Evolutionary conservation across 768 basidiomycete genomes (phyloP), one percentile per base, ranked within the genome.

Genomic region (Lyophyllum shimeji): DNA sequence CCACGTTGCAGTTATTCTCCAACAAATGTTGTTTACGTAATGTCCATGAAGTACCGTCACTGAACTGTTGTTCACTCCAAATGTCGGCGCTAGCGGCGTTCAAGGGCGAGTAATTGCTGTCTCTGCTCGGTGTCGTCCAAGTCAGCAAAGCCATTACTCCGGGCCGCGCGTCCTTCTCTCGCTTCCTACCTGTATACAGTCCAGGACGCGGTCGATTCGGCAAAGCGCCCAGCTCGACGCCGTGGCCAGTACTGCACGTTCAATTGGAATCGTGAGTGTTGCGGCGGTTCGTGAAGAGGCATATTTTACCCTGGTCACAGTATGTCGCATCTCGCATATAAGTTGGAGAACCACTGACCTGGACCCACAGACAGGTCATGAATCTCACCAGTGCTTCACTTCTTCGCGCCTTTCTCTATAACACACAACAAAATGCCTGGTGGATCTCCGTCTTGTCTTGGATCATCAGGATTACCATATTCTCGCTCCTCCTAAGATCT

Each of bases 401-500:
- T 27, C 47, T 60, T 60, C 65, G 59, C 50, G 66, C 39, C 54
- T 45, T 76, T 44, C 53, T 75, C 37, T 60, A 74, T n/a, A 68
- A 69, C 20, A 65, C 67, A 31, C 64, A 71, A 29, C 58, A 65
- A 56, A 56, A 64, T 44, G 53, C 65, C 21, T 77, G 75, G 62
- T 78, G 76, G 69, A 65, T 79, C 15, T 66, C 71, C 8, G 53
- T 81, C 44, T 61, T 81, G 29, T 64, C 79, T 45, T 86, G 82
- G 82, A 51, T 80, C 50, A 64, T 82, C 20, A 76, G 84, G 61
- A 64, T 84, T 52, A 59, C 80, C 46, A 78, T 78, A 7, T 72
- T 89, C 58, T 81, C 79, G 20, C 75, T 89, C 27, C 62, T 88
- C 52, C 74, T 86, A 48, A 81, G 89, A 52, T 85, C 83, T 0